Percentiles rank a stretch among this genome's conserved stretches.
phyloP scores from a whole-genome alignment of 306 rosid species.

The Pachyrhizus erosus region DNA sequence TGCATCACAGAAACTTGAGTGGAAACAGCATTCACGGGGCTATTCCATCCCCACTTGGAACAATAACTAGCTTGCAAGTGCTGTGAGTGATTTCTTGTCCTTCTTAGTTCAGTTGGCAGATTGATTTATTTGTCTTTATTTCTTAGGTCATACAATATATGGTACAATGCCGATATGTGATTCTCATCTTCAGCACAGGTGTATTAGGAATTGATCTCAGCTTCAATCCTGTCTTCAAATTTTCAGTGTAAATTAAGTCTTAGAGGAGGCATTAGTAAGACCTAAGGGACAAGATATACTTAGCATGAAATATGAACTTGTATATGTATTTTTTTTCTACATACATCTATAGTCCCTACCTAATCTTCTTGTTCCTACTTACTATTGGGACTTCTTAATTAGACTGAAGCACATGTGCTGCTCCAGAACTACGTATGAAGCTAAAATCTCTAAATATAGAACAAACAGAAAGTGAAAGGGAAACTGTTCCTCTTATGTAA shows the following conservation, averaged over 20 bases:
- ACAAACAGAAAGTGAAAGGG: not conserved
- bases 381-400: not conserved
- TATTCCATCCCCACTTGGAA: constrained; percentile 86
- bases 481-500: not conserved
- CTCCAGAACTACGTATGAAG: constrained; percentile 8
- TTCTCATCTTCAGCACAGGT: constrained; percentile 5
- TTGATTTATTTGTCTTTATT: constrained; percentile 14
- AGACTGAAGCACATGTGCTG: not conserved
- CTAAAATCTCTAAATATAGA: constrained; percentile 6
- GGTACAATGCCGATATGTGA: constrained; percentile 12
- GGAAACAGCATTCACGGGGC: constrained; percentile 81
- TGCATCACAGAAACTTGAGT: constrained; percentile 79
- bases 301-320: not conserved
- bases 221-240: not conserved
- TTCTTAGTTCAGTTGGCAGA: constrained; percentile 18
- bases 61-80: constrained; percentile 67
- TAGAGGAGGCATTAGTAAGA: constrained; percentile 28
- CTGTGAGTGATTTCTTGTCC: constrained; percentile 66
- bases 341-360: not conserved
- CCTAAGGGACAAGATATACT: not conserved
- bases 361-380: constrained; percentile 6
- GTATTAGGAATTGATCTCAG: constrained; percentile 17
- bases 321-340: not conserved
- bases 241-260: constrained; percentile 1
- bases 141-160: constrained; percentile 10